These are phyloP conservation scores for Neoascochyta sp. DNA, from an alignment of 2,329 filamentous ascomycete genomes.

Conservation along the genomic window DNA sequence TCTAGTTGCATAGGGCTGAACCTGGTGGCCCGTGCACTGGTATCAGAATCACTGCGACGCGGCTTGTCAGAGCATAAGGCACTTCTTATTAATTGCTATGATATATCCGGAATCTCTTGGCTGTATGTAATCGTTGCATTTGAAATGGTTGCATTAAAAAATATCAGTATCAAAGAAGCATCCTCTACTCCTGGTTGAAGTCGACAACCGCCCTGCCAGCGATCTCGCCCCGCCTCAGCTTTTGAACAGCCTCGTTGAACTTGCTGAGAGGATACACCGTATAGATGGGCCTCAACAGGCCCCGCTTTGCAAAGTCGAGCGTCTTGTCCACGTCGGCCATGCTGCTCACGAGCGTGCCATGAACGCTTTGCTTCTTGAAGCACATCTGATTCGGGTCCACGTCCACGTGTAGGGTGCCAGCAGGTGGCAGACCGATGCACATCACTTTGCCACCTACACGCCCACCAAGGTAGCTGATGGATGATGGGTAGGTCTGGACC, in stretches of 20 bases:
- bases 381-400: conserved; percentile 35
- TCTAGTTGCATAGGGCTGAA: conserved; percentile 15
- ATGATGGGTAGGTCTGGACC: conserved; percentile 29
- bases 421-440: conserved; percentile 48
- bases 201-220: conserved; percentile 53
- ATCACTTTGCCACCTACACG: conserved; percentile 52
- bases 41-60: too few species aligned
- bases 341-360: conserved; percentile 44
- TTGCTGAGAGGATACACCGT: conserved; percentile 48
- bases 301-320: conserved; percentile 49
- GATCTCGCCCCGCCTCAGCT: conserved; percentile 49
- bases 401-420: conserved; percentile 28
- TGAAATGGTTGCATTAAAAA: background rate
- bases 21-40: conserved; percentile 11
- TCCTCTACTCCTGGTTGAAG: conserved; percentile 44
- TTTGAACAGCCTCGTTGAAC: conserved; percentile 51
- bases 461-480: conserved; percentile 38
- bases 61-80: too few species aligned
- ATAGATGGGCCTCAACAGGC: conserved; percentile 49
- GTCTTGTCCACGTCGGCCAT: conserved; percentile 49
- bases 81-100: too few species aligned
- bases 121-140: too few species aligned
- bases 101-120: too few species aligned
- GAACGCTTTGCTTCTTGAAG: conserved; percentile 35
- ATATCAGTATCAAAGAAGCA: too few species aligned